A percentile compares a stretch with the other conserved stretches of the same genome.
These are phyloP conservation scores for Nyctanthes arbortristis DNA, from an alignment of 257 asterid genomes.

Conservation along the genomic window DNA sequence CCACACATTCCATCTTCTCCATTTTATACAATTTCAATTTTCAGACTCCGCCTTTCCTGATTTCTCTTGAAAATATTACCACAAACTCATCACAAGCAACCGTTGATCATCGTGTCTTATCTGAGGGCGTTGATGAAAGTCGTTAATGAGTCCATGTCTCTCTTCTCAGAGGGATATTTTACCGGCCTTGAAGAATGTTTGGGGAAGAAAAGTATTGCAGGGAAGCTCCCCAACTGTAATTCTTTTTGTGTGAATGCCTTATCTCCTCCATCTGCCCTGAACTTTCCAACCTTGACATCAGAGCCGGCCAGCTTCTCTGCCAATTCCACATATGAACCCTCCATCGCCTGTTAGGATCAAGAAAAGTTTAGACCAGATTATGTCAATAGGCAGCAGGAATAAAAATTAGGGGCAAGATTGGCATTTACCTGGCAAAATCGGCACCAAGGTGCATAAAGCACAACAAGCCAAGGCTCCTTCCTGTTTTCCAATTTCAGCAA, in stretches of 20 bases:
- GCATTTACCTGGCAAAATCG: slow-evolving; percentile 65
- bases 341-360: slow-evolving; percentile 46
- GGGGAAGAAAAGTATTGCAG: slow-evolving; percentile 72
- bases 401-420: neutral
- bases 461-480: slow-evolving; percentile 79
- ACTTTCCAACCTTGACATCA: slow-evolving; percentile 80
- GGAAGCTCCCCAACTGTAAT: slow-evolving; percentile 76
- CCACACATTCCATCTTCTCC: neutral
- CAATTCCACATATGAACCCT: slow-evolving; percentile 63
- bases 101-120: slow-evolving; percentile 24
- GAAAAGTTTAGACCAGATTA: neutral
- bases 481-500: slow-evolving; percentile 60
- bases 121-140: slow-evolving; percentile 75
- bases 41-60: neutral
- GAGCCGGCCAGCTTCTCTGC: slow-evolving; percentile 62
- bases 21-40: neutral
- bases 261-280: slow-evolving; percentile 84
- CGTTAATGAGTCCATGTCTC: slow-evolving; percentile 77
- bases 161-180: slow-evolving; percentile 75
- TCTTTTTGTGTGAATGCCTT: slow-evolving; percentile 67
- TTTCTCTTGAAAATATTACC: neutral
- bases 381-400: neutral
- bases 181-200: slow-evolving; percentile 62
- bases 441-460: slow-evolving; percentile 93
- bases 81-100: neutral